Base-by-base conservation (phyloP, 2,329 filamentous ascomycete species). In the Ceratocystis cubensis region DNA sequence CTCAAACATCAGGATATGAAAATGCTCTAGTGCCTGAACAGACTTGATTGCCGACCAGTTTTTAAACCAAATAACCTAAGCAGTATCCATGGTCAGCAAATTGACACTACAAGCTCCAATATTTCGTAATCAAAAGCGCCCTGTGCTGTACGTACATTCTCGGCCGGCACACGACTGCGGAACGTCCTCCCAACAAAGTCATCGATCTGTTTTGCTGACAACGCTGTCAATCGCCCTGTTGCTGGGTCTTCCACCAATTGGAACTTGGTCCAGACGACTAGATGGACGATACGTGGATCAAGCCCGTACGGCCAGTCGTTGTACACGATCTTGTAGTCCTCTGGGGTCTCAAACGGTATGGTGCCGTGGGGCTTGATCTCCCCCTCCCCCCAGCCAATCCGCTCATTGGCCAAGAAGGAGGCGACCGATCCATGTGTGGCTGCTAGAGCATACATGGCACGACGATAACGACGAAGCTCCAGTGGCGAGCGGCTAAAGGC, bases 231-330 rank as follows among this genome's bases (percentile, higher is more conserved):
- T 70, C 91, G 85, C 15, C 84, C 87, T 0, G 84, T 83, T 78
- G 67, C 72, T 3, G 76, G 75, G 71, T 94, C 86, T 67, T 91
- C 88, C 65, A 85, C 81, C 28, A 96, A 78, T 61, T 82, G 80
- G 72, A 96, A 96, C 75, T 96, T 96, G 61, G 89, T 94, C 93
- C 93, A 97, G 13, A 96, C 85, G 4, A 96, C 89, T 2, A 96
- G 79, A 74, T 96, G 93, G 17, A 89, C 83, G 70, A 96, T 92
- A 64, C 82, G 80, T 61, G 78, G 73, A 71, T 94, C 90, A 65
- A 96, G 80, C 0, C 90, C 91, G 72, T 96, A 97, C 0, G 93
- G 93, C 89, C 91, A 96, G 79, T 97, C 92, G 73, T 97, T 97
- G 76, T 83, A 84, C 50, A 96, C 75, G 61, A 96, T 86, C 74